phyloP scores from a whole-genome alignment of 805 yeast species.

The Spathaspora gorwiae region DNA sequence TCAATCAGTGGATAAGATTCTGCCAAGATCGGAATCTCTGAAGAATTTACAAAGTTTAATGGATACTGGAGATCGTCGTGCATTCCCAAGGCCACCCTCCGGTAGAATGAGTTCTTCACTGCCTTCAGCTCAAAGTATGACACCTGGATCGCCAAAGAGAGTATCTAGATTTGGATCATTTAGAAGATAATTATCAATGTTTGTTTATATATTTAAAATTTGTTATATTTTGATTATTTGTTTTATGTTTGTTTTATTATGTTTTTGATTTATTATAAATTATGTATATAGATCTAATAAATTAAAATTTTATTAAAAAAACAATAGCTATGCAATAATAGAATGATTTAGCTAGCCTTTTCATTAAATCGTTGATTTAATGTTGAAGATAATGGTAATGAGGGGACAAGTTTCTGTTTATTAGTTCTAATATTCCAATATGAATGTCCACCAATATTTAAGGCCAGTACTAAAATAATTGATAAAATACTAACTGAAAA shows the following conservation, averaged over 20 bases:
- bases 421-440: not conserved
- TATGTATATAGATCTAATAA: no score
- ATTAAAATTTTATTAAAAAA: no score
- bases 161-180: slow-evolving; percentile 12
- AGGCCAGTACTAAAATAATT: slow-evolving; percentile 12
- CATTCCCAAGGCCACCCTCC: slow-evolving; percentile 15
- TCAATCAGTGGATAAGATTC: slow-evolving; percentile 8
- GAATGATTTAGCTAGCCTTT: not conserved
- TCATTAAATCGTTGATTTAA: not conserved
- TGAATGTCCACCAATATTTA: slow-evolving; percentile 10
- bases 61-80: slow-evolving; percentile 20
- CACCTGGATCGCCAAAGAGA: not conserved
- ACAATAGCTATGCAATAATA: no score
- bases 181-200: slow-evolving; percentile 4
- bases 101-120: slow-evolving; percentile 1
- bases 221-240: not conserved
- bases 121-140: not conserved
- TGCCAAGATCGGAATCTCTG: slow-evolving; percentile 10
- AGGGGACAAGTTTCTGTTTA: not conserved
- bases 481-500: slow-evolving; percentile 28
- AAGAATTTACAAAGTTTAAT: slow-evolving; percentile 13
- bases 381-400: slow-evolving; percentile 4
- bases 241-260: not conserved
- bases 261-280: not conserved
- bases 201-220: not conserved